Evolutionary conservation across 257 asterid species (phyloP), one percentile per base, ranked within the genome.

Genomic region (Ehretia macrophylla): DNA sequence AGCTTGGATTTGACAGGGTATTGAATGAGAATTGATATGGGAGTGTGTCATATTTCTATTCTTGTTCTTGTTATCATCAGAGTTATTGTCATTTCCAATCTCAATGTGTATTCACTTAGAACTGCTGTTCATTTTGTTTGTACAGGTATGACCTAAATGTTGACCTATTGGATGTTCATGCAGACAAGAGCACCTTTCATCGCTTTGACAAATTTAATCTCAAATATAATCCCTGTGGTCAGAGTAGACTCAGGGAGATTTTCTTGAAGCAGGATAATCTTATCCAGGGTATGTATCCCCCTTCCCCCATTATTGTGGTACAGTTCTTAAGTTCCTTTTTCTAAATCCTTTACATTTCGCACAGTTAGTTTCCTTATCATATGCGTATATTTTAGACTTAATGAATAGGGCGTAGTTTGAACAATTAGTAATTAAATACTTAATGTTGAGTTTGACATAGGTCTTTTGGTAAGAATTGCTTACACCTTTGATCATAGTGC

Each of bases 181-280:
- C 99, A 66, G 99, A 92, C 84, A 92, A 92, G 79, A 92, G 99
- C 85, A 92, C 99, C 60, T 92, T 92, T 73, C 99, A 92, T 77
- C 99, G 99, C 54, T 88, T 92, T 65, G 99, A 92, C 92, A 92
- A 92, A 69, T 92, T 92, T 70, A 92, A 92, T 79, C 82, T 92
- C 73, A 92, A 92, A 87, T 92, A 92, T 56, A 92, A 92, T 76
- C 99, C 99, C 32, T 92, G 99, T 68, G 99, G 99, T 57, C 99
- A 92, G 81, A 92, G 99, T 78, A 88, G 99, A 76, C 77, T 92
- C 66, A 84, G 99, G 72, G 97, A 92, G 80, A 92, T 92, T 59
- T 92, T 92, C 69, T 74, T 92, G 76, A 92, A 92, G 83, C 99
- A 88, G 83, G 99, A 92, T 67, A 92, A 92, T 86, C 97, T 92